phyloP scores from a whole-genome alignment of 2,329 filamentous ascomycete species.

The Botryotinia calthae region DNA sequence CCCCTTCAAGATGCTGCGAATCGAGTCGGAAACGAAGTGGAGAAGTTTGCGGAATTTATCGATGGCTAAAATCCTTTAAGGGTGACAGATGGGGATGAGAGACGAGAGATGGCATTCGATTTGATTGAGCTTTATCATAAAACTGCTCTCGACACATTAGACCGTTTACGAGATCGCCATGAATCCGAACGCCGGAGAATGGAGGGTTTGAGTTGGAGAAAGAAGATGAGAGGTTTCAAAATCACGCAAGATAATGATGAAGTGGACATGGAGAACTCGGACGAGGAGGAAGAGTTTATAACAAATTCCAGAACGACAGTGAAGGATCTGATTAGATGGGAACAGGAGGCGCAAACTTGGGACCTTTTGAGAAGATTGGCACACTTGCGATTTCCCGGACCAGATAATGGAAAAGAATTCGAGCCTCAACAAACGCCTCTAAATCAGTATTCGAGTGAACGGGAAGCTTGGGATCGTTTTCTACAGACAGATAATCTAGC shows the following conservation, averaged over 20 bases:
- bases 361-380: constrained; percentile 67
- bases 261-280: constrained; percentile 50
- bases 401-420: constrained; percentile 33
- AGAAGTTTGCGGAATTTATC: constrained; percentile 78
- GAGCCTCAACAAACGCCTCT: constrained; percentile 32
- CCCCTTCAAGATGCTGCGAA: constrained; percentile 64
- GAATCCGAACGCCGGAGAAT: constrained; percentile 34
- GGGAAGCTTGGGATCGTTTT: constrained; percentile 70
- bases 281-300: constrained; percentile 45
- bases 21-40: constrained; percentile 75
- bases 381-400: constrained; percentile 59
- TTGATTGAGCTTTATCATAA: constrained; percentile 65
- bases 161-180: constrained; percentile 45
- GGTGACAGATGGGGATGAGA: constrained; percentile 49
- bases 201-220: constrained; percentile 32
- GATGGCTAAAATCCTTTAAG: constrained; percentile 66
- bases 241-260: constrained; percentile 35
- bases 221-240: constrained; percentile 41
- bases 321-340: constrained; percentile 61
- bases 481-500: constrained; percentile 69
- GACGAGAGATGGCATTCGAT: constrained; percentile 64
- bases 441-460: constrained; percentile 57
- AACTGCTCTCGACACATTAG: constrained; percentile 49
- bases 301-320: constrained; percentile 39
- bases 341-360: constrained; percentile 89